Evolutionary conservation across 208 protist genomes (phyloP).

Genomic region (Leishmania martiniquensis): DNA sequence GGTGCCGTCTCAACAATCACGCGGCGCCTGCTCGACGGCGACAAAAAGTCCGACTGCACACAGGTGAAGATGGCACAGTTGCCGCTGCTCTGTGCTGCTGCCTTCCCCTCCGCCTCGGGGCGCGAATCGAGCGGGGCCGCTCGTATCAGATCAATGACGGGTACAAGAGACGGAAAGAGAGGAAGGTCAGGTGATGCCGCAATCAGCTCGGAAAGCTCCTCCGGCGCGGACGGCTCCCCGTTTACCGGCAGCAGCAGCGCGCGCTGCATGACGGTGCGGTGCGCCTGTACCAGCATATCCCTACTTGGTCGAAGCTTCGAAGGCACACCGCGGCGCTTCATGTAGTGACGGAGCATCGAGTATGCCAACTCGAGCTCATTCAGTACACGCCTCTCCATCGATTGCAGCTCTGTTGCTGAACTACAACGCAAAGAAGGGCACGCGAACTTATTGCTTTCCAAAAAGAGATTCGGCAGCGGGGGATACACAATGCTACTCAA

Average conservation of each 20-base stretch:
- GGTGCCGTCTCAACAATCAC: conserved; percentile 61
- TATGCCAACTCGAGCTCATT: conserved; percentile 37
- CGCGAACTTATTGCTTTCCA: conserved; percentile 1
- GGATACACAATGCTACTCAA: conserved; percentile 22
- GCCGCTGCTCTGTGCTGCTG: not conserved
- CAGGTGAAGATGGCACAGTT: conserved; percentile 87
- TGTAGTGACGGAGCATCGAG: conserved; percentile 49
- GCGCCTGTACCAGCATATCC: conserved; percentile 43
- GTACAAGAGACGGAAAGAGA: conserved; percentile 77
- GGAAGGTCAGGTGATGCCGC: conserved; percentile 45
- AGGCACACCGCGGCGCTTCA: conserved; percentile 23
- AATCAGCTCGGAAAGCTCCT: conserved; percentile 67
- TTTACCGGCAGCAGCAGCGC: conserved; percentile 68
- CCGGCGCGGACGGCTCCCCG: conserved; percentile 74
- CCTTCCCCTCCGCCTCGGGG: not conserved
- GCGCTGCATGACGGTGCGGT: conserved; percentile 67
- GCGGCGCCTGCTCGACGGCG: conserved; percentile 51
- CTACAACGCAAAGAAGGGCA: conserved; percentile 18
- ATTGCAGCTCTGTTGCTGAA: conserved; percentile 9
- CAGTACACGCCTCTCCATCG: conserved; percentile 20
- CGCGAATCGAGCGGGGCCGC: conserved; percentile 7
- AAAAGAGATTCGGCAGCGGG: conserved; percentile 25
- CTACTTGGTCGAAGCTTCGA: conserved; percentile 24
- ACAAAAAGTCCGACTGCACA: conserved; percentile 74
- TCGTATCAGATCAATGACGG: conserved; percentile 74